Evolutionary conservation across 306 rosid genomes (phyloP).

Genomic region (Cajanus cajan): DNA sequence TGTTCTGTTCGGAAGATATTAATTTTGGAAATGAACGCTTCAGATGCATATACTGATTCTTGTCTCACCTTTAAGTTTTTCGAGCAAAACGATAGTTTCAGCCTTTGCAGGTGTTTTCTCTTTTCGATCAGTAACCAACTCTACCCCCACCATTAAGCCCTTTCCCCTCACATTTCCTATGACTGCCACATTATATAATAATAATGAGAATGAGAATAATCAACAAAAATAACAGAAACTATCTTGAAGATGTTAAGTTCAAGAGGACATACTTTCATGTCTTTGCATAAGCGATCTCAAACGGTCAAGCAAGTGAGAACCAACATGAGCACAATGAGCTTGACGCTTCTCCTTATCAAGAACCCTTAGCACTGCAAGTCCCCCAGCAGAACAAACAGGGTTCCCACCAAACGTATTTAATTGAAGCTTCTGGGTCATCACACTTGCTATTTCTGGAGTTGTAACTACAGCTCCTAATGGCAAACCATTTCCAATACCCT

Average conservation of each 20-base stretch:
- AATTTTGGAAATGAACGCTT: not conserved
- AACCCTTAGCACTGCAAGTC: constrained; percentile 81
- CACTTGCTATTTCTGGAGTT: constrained; percentile 90
- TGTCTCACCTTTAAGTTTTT: constrained; percentile 77
- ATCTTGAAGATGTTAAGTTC: constrained; percentile 4
- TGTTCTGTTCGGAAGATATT: not conserved
- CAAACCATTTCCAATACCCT: constrained; percentile 95
- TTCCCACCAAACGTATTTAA: constrained; percentile 91
- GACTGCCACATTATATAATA: constrained; percentile 44
- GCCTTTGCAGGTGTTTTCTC: constrained; percentile 80
- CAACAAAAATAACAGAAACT: constrained; percentile 21
- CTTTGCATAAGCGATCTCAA: constrained; percentile 66
- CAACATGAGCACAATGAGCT: constrained; percentile 72
- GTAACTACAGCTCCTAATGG: constrained; percentile 94
- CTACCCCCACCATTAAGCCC: constrained; percentile 85
- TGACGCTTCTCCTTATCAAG: constrained; percentile 88
- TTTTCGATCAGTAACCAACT: constrained; percentile 61
- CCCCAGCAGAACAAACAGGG: constrained; percentile 95
- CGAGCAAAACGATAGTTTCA: constrained; percentile 72
- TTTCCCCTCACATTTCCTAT: constrained; percentile 87
- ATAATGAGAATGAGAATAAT: constrained; percentile 10
- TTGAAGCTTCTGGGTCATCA: constrained; percentile 67
- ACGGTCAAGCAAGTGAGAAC: constrained; percentile 74
- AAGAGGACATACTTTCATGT: constrained; percentile 63
- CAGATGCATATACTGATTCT: not conserved